Evolutionary conservation across 345 rosid species (phyloP).

Genomic region (Eucalyptus sideroxylon): DNA sequence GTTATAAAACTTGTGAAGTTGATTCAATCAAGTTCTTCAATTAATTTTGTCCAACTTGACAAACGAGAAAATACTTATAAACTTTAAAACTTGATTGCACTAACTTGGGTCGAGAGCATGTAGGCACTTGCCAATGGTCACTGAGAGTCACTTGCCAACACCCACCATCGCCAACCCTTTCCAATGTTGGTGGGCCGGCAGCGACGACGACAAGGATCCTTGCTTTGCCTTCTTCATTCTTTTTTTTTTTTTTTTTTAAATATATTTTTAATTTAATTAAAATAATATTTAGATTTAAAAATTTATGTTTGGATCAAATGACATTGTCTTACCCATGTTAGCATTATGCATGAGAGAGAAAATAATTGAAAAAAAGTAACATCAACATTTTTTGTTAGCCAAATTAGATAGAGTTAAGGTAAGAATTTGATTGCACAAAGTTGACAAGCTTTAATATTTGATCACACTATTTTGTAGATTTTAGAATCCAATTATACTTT

Average conservation of each 20-base stretch:
- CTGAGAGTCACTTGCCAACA: rapidly evolving
- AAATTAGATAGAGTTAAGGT: neutral
- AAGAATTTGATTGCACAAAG: neutral
- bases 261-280: too few species aligned
- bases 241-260: too few species aligned
- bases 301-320: neutral
- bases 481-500: too few species aligned
- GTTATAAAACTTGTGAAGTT: too few species aligned
- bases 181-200: neutral
- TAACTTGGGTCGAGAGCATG: neutral
- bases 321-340: neutral
- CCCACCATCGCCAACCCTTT: neutral
- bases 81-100: neutral
- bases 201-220: rapidly evolving
- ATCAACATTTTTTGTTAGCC: neutral
- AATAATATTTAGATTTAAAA: too few species aligned
- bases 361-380: too few species aligned
- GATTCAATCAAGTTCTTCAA: too few species aligned
- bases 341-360: neutral
- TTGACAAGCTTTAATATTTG: too few species aligned
- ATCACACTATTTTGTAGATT: neutral
- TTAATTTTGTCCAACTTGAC: neutral
- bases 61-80: too few species aligned
- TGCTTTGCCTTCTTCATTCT: neutral
- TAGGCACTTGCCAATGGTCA: neutral